A percentile compares a stretch with the other conserved stretches of the same genome.
Evolutionary conservation across 139 green algal genomes (phyloP).

Genomic region (Marvania coccoides): DNA sequence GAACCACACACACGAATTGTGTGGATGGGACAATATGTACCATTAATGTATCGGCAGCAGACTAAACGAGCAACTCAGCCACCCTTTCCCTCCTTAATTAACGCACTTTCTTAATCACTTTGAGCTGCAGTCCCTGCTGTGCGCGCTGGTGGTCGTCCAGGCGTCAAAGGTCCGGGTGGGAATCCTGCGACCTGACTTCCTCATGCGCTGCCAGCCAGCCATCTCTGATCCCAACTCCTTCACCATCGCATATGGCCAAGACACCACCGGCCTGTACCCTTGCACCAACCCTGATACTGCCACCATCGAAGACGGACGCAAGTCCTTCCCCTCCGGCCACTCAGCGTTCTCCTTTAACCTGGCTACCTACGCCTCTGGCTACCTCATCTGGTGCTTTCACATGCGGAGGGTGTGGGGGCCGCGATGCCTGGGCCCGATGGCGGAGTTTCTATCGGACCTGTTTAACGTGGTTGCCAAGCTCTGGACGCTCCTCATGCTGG

Average conservation of each 20-base stretch:
- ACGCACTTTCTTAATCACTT: slow-evolving; percentile 3
- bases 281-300: neutral
- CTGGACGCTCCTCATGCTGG: slow-evolving; percentile 12
- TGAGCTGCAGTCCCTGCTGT: neutral
- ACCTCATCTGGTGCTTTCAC: slow-evolving; percentile 32
- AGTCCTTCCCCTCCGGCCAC: slow-evolving; percentile 22
- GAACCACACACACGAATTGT: too few relatives aligned
- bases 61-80: too few relatives aligned
- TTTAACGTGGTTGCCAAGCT: slow-evolving; percentile 25
- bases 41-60: neutral
- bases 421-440: neutral
- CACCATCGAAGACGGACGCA: neutral
- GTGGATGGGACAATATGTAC: too few relatives aligned
- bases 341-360: slow-evolving; percentile 20
- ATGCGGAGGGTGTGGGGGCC: slow-evolving; percentile 5
- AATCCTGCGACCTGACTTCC: slow-evolving; percentile 1
- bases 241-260: neutral
- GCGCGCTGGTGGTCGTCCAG: neutral
- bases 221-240: neutral
- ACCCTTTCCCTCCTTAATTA: too few relatives aligned
- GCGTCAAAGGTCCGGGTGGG: slow-evolving; percentile 2
- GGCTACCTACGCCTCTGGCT: slow-evolving; percentile 17
- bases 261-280: slow-evolving; percentile 1
- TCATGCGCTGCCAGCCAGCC: neutral
- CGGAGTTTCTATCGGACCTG: slow-evolving; percentile 20